Conservation (phyloP, 1,139 yeast genomes). For the Candida labiduridarum region DNA sequence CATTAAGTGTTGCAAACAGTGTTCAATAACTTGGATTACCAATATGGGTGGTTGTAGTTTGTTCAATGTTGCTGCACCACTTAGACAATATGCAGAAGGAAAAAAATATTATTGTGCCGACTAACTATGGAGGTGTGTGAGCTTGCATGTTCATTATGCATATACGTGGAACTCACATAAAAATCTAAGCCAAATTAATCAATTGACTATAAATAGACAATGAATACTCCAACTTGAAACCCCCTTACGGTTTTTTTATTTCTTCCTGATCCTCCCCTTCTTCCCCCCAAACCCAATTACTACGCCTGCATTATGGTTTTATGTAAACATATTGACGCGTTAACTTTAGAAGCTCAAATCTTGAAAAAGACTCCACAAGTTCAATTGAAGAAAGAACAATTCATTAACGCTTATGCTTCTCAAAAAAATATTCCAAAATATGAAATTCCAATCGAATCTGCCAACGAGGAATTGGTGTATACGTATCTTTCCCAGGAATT, state of each 20-base stretch:
- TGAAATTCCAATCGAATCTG: constrained; percentile 59
- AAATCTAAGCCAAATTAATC: too few species aligned
- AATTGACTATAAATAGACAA: background rate
- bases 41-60: too few species aligned
- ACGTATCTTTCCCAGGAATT: constrained; percentile 72
- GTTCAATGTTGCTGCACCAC: too few species aligned
- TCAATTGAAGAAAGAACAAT: constrained; percentile 31
- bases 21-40: too few species aligned
- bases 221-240: background rate
- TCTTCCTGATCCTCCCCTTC: too few species aligned
- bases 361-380: constrained; percentile 28
- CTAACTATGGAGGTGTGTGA: too few species aligned
- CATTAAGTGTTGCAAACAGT: too few species aligned
- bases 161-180: background rate
- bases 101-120: too few species aligned
- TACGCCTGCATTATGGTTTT: constrained; percentile 35
- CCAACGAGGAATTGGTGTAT: constrained; percentile 56
- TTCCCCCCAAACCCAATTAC: background rate
- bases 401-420: constrained; percentile 37
- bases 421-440: constrained; percentile 46
- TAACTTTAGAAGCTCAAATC: constrained; percentile 31
- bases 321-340: constrained; percentile 42
- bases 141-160: background rate
- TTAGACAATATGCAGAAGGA: too few species aligned
- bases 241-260: background rate